phyloP scores from a whole-genome alignment of 176 grass and related monocot species.

The Calamus simplicifolius region DNA sequence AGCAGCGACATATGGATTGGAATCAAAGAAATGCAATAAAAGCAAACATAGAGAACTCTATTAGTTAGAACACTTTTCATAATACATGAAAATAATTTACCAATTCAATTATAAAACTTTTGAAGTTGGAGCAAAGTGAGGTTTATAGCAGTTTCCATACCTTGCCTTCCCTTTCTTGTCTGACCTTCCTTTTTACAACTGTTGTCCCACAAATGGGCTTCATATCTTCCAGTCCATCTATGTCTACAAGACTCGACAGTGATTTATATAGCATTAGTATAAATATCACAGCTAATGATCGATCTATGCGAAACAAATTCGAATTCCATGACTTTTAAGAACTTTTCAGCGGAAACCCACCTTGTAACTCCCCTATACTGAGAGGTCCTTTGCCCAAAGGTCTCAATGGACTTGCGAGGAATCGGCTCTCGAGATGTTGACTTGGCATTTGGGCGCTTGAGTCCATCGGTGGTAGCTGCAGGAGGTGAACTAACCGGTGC shows the following conservation, averaged over 20 bases:
- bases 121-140: not conserved
- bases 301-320: no score
- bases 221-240: constrained; percentile 87
- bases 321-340: no score
- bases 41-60: no score
- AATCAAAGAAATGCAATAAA: not conserved
- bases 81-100: not conserved
- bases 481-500: not conserved
- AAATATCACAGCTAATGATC: not conserved
- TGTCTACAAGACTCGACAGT: constrained; percentile 31
- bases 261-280: not conserved
- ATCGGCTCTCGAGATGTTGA: constrained; percentile 20
- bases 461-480: not conserved
- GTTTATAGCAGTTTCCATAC: constrained; percentile 20
- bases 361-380: constrained; percentile 84
- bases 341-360: constrained; percentile 9
- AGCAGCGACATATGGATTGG: not conserved
- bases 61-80: no score
- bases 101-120: not conserved
- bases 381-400: constrained; percentile 83
- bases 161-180: constrained; percentile 94
- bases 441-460: not conserved
- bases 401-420: constrained; percentile 45
- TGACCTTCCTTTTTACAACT: constrained; percentile 90
- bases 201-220: constrained; percentile 95